Evolutionary conservation across 1,284 basidiomycete species (phyloP).

Genomic region (Apiotrichum gracile): DNA sequence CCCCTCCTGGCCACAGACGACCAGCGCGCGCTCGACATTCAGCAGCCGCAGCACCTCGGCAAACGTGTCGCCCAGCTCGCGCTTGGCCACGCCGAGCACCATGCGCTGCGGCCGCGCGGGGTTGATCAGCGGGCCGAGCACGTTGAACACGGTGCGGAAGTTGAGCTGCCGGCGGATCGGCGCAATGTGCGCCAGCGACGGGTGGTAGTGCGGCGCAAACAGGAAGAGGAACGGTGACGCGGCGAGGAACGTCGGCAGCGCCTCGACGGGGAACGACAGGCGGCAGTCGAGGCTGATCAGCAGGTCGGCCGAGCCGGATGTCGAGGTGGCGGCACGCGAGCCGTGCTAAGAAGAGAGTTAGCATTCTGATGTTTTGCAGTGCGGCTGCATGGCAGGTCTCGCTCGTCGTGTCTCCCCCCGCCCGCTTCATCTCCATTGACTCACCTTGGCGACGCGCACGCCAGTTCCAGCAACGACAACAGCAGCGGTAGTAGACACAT

Average conservation of each 20-base stretch:
- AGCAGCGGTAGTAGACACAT: slow-evolving; percentile 91
- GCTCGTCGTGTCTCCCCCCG: too few species aligned
- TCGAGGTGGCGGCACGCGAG: slow-evolving; percentile 85
- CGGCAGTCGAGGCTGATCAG: slow-evolving; percentile 77
- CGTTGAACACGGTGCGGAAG: slow-evolving; percentile 96
- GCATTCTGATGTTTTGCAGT: too few species aligned
- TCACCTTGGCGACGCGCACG: slow-evolving; percentile 83
- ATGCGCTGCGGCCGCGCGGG: slow-evolving; percentile 78
- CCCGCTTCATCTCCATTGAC: too few species aligned
- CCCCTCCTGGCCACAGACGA: slow-evolving; percentile 88
- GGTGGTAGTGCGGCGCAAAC: slow-evolving; percentile 90
- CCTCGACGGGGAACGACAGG: slow-evolving; percentile 63
- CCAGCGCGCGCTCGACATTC: slow-evolving; percentile 72
- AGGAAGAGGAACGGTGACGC: slow-evolving; percentile 81
- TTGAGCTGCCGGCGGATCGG: slow-evolving; percentile 81
- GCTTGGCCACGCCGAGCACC: slow-evolving; percentile 84
- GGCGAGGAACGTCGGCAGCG: slow-evolving; percentile 53
- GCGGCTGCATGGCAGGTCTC: too few species aligned
- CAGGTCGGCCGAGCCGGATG: slow-evolving; percentile 90
- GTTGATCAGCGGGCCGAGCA: slow-evolving; percentile 91
- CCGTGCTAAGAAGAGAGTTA: slow-evolving; percentile 69
- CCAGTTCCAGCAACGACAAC: slow-evolving; percentile 94
- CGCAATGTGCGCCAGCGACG: slow-evolving; percentile 73
- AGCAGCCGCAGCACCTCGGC: slow-evolving; percentile 61
- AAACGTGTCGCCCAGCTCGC: slow-evolving; percentile 77